Base-by-base conservation (phyloP, 768 basidiomycete genomes). In the Auriscalpium orientale region DNA sequence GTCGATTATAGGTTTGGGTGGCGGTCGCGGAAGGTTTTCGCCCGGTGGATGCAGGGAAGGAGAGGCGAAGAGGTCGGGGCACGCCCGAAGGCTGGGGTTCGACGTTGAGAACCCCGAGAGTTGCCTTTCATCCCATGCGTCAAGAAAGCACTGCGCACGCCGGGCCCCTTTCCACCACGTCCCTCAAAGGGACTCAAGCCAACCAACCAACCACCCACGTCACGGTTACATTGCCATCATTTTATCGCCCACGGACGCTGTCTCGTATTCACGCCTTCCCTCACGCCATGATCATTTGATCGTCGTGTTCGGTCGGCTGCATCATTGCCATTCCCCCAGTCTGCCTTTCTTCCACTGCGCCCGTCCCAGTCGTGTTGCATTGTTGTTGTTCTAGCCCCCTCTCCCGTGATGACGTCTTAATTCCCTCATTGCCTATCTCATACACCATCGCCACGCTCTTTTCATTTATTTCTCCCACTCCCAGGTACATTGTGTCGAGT, bases 211-310 rank as follows among this genome's bases (percentile, higher is more conserved):
- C 28, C 35, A 28, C n/a, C 52, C 12, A n/a, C 52, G n/a, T 45
- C 20, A 43, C 22, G 40, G 38, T 51, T 37, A 48, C 44, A 45
- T 53, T 53, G 38, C 52, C 28, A 16, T 44, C 22, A 18, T 72
- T 70, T 69, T 71, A 59, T 71, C 71, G 71, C 70, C 75, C 72
- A 86, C 84, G 87, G 87, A 89, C 87, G 87, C 85, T 84, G 71
- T 60, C 79, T 84, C 80, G 70, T 74, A 76, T 85, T 81, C 82
- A 84, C 63, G 77, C 65, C 58, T 58, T 54, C 46, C 63, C 60
- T 55, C 54, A 54, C 56, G 53, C 56, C 54, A n/a, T 15, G 50
- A 53, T 52, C 35, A 44, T 60, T 49, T 13, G 49, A 12, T 43
- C 33, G 46, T 43, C 34, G 43, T 35, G 13, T 8, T 21, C 52